phyloP scores from a whole-genome alignment of 2,329 filamentous ascomycete genomes.

The Ceratocystis smalleyi region DNA sequence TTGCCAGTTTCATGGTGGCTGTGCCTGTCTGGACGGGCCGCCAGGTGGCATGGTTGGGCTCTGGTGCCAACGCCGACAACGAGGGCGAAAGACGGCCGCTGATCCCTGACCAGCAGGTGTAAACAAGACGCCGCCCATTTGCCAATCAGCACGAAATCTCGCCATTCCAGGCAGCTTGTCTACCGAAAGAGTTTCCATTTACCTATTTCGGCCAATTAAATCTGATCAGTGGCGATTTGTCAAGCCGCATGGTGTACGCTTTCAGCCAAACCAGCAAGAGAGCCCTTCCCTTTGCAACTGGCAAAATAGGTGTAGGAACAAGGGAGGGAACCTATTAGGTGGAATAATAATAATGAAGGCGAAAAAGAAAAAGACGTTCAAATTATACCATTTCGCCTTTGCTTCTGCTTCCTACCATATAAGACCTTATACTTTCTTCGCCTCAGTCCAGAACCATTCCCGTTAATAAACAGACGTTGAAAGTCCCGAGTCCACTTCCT shows the following conservation, averaged over 20 bases:
- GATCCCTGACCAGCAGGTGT: slow-evolving; percentile 31
- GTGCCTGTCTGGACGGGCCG: slow-evolving; percentile 48
- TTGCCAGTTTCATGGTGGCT: slow-evolving; percentile 49
- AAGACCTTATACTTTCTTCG: neutral
- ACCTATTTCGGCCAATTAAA: neutral
- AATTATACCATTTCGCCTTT: too few species aligned
- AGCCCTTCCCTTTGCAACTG: neutral
- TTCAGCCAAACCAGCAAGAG: neutral
- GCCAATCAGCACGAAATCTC: neutral
- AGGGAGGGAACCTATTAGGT: neutral
- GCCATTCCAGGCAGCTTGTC: neutral
- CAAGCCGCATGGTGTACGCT: neutral
- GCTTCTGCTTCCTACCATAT: neutral
- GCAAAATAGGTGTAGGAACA: neutral
- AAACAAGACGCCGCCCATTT: neutral
- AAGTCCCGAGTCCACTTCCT: neutral
- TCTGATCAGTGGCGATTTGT: neutral
- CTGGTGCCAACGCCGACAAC: slow-evolving; percentile 20
- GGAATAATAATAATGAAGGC: too few species aligned
- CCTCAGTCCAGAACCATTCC: neutral
- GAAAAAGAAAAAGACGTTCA: too few species aligned
- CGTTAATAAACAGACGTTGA: neutral
- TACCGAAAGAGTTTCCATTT: neutral
- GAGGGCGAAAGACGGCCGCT: slow-evolving; percentile 48
- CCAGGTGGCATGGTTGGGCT: slow-evolving; percentile 29